Evolutionary conservation across 441 rosid species (phyloP).

Genomic region (Corymbia calophylla): DNA sequence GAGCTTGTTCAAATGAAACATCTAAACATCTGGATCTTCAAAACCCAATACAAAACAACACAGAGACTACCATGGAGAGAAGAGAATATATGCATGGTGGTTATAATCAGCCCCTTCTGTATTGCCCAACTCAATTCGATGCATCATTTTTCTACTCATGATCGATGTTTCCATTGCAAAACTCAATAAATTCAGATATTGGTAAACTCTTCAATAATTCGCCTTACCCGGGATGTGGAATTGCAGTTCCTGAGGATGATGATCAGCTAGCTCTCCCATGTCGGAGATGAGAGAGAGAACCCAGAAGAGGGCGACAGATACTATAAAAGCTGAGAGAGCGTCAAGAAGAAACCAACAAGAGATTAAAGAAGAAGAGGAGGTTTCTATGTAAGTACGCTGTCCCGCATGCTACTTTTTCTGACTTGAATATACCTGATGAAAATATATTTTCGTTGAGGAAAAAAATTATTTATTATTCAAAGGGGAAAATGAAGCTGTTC

Average conservation of each 20-base stretch:
- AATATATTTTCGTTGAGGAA: not conserved
- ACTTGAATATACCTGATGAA: not conserved
- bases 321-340: not conserved
- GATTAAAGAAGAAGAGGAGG: not conserved
- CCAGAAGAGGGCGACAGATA: not conserved
- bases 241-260: constrained; percentile 5
- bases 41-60: not conserved
- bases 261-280: constrained; percentile 10
- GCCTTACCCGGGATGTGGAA: constrained; percentile 13
- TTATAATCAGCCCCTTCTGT: not conserved
- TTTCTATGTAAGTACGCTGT: not conserved
- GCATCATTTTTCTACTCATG: not conserved
- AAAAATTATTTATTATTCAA: not conserved
- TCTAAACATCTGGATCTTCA: not conserved
- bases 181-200: not conserved
- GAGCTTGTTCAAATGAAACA: not conserved
- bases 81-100: not conserved
- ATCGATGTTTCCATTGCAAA: not conserved
- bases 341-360: not conserved
- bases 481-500: not conserved
- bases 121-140: not conserved
- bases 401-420: not conserved
- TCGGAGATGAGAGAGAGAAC: not conserved
- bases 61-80: not conserved
- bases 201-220: not conserved